Base-by-base conservation (phyloP, 805 yeast species). In the Ogataea dorogensis region DNA sequence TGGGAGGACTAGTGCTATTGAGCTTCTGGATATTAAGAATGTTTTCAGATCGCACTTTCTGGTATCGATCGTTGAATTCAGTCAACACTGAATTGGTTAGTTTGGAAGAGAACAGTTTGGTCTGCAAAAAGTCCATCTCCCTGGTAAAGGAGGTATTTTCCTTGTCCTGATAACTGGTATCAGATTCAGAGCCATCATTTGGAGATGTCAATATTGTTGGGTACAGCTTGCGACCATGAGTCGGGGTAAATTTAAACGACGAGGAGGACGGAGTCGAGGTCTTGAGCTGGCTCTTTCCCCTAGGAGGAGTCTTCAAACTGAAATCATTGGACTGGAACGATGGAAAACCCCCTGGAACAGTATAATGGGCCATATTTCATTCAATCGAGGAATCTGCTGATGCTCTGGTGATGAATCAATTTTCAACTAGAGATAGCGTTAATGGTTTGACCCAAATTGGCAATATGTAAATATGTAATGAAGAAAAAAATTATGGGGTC, bases 41-140 rank as follows among this genome's bases (percentile, higher is more conserved):
- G 12, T 52, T 50, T 17, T 59, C 58, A 3, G 49, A 47, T 31
- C 66, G 55, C 22, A 67, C 68, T 36, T 65, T 56, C 24, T 55
- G 59, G 29, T 70, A 71, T 31, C 77, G 51, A 19, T 56, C 48
- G 36, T 65, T 68, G 42, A 73, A 58, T 43, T 73, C 78, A 28
- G 53, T 57, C 35, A 73, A 44, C 9, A 73, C 77, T 28, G 66
- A 69, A 28, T 63, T 61, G 17, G 71, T 67, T 25, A 73, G 59
- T 29, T 61, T 64, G 37, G 71, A 63, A 1, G 79, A 72, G 54
- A 71, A 75, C 33, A 75, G 66, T 36, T 65, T 66, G 12, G 63
- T 58, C 33, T 69, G 59, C 58, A 74, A 34, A n/a, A 45, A 44
- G 21, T 60, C 58, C 59, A 57, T 53, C 28, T 56, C 63, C 17